Evolutionary conservation across 345 rosid species (phyloP).

Genomic region (Pistacia vera): DNA sequence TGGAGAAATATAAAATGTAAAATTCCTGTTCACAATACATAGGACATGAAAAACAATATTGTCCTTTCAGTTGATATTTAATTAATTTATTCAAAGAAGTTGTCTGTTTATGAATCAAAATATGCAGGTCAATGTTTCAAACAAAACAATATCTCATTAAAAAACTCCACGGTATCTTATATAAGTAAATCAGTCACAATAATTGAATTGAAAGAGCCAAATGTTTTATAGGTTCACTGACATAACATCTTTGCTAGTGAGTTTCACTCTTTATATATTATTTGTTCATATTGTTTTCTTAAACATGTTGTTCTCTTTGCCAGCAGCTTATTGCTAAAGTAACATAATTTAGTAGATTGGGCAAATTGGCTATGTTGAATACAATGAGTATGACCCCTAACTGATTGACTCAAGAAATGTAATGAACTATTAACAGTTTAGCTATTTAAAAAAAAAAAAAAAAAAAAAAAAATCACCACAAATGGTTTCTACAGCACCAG

Average conservation of each 20-base stretch:
- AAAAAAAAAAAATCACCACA: slow-evolving; percentile 3
- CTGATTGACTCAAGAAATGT: neutral
- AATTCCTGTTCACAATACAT: too few species aligned
- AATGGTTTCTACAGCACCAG: slow-evolving; percentile 52
- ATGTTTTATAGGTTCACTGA: neutral
- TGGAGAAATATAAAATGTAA: too few species aligned
- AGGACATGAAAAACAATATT: too few species aligned
- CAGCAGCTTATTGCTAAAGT: neutral
- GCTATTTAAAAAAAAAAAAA: neutral
- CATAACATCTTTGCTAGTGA: too few species aligned
- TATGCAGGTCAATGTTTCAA: neutral
- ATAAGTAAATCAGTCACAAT: neutral
- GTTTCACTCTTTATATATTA: too few species aligned
- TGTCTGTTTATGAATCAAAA: too few species aligned
- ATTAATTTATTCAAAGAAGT: too few species aligned
- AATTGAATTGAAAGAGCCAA: neutral
- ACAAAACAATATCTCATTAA: neutral
- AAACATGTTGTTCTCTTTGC: neutral
- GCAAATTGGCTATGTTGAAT: neutral
- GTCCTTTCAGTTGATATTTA: too few species aligned
- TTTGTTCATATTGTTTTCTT: too few species aligned
- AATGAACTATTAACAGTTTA: neutral
- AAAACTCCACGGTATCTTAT: neutral
- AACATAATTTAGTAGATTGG: neutral
- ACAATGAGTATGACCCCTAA: neutral